Conservation (phyloP, 371 early-diverging fungal species). For the Mucor irregularis region DNA sequence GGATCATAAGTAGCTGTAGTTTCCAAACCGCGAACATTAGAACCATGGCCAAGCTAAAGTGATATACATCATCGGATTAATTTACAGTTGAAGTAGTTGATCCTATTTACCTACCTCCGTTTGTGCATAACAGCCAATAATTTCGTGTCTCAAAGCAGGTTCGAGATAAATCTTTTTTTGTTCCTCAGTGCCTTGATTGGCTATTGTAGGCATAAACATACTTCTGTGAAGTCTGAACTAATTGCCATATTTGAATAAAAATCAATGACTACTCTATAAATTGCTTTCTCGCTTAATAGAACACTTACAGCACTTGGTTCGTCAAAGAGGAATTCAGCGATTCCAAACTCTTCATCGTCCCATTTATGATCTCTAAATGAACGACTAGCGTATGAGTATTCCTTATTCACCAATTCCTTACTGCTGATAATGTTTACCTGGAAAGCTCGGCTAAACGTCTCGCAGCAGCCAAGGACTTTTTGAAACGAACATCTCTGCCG, state of each 20-base stretch:
- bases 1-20: conserved; percentile 81
- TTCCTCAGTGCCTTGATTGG: conserved; percentile 68
- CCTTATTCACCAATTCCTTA: not conserved
- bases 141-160: conserved; percentile 63
- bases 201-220: conserved; percentile 75
- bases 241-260: too few species aligned
- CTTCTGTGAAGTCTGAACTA: conserved; percentile 59
- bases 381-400: not conserved
- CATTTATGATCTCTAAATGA: conserved; percentile 46
- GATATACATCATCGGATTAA: not conserved
- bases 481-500: conserved; percentile 54
- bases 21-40: conserved; percentile 84
- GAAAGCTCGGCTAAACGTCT: conserved; percentile 49
- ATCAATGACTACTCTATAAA: too few species aligned
- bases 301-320: conserved; percentile 56
- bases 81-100: too few species aligned
- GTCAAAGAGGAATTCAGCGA: conserved; percentile 59
- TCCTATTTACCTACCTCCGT: conserved; percentile 48
- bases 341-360: conserved; percentile 50
- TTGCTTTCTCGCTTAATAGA: not conserved
- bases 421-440: conserved; percentile 25
- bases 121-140: conserved; percentile 80
- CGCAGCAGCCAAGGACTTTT: conserved; percentile 49
- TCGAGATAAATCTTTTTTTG: conserved; percentile 63
- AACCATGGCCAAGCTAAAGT: conserved; percentile 67